Base-by-base conservation (phyloP, 805 yeast species). In the Cyberlindnera petersonii region DNA sequence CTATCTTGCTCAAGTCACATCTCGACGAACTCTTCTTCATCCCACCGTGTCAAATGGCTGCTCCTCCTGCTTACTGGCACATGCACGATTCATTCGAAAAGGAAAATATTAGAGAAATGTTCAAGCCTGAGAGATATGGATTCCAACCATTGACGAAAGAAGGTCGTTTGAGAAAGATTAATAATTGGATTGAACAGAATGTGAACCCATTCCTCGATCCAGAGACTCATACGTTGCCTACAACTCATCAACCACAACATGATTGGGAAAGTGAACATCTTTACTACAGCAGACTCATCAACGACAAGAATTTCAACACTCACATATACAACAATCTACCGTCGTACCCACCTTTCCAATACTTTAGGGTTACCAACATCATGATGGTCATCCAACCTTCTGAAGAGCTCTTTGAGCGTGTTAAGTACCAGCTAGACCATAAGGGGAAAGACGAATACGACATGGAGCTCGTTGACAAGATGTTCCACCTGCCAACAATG, bases 381-480 rank as follows among this genome's bases (percentile, higher is more conserved):
- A 54, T 81, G 6, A 79, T 81, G 80, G 81, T 80, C 6, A 60
- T 79, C n/a, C 67, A 63, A 28, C 86, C 86, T 4, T 63, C 60
- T 2, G 33, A 31, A 6, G 42, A 44, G n/a, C 26, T 52, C 13
- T 65, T 48, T 39, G 38, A 50, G 3, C 45, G 39, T 26, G 46
- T 53, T 3, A 13, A 27, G 9, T 20, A 56, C 42, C 38, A 58
- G 30, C 37, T 56, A 53, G 45, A 46, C 40, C 41, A 59, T 4
- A 61, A 65, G 37, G 26, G 43, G 4, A 22, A 40, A 1, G 44
- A 55, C n/a, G 78, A 75, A 24, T 74, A 66, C 46, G 82, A 76
- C 49, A 74, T 75, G 80, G 82, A 76, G 31, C 53, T 75, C 4
- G 53, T 68, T 5, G 51, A 69, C 35, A 72, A 64, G 32, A 55